Base-by-base conservation (phyloP, 176 grass and related monocot species). In the Hordeum marinum region DNA sequence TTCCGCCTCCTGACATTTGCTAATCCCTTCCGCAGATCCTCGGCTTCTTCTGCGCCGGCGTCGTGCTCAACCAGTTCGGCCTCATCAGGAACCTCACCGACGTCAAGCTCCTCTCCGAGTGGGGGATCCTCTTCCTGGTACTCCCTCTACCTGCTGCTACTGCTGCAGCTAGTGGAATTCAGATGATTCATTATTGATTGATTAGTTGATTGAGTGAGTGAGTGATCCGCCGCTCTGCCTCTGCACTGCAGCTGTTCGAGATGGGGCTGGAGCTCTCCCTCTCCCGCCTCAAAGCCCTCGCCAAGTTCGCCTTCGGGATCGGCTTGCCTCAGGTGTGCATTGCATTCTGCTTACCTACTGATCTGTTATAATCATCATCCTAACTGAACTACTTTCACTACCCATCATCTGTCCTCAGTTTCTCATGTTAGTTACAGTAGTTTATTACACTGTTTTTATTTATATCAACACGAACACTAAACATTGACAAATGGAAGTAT, bases 61-160 rank as follows among this genome's bases (percentile, higher is more conserved):
- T 96, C 57, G 86, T 92, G 77, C 90, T 99, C 87, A 99, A 96
- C 75, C 96, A 99, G 77, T 99, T 99, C 84, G 93, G 96, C 31
- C 88, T 99, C 54, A 99, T 99, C 71, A 87, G 96, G 91, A 99
- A 99, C 77, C 90, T 99, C 89, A 90, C 90, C 27, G 96, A 99
- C 74, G 96, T 99, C 75, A 96, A 99, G 87, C 88, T 99, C 46
- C 83, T 99, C 36, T 99, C 96, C 9, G 96, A 99, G 75, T 99
- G 96, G 96, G 96, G 96, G 4, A 99, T 99, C 66, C 96, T 99
- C 35, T 99, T 99, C 91, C 87, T 99, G 90, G 93, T 94, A 74
- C 12, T 10, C 11, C 45, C 20, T 17, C 72, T 2, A 27, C 0
- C 40, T 17, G 11, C 40, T 17, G 11, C 70, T 29, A 0, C 66